A percentile compares a stretch with the other conserved stretches of the same genome.
phyloP scores from a whole-genome alignment of 257 asterid species.

The Thymus quinquecostatus region DNA sequence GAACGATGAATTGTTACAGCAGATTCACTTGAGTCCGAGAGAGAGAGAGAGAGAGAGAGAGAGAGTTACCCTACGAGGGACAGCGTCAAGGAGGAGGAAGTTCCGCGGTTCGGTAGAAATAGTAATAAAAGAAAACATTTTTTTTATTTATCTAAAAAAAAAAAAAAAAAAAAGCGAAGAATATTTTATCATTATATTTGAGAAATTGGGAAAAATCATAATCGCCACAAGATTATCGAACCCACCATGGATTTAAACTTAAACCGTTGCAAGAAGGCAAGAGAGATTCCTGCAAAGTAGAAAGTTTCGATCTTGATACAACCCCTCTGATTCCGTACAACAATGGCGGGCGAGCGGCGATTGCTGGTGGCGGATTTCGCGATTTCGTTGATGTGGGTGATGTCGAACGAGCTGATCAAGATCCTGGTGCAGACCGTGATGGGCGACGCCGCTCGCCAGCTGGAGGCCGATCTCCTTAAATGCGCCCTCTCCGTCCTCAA shows the following conservation, averaged over 20 bases:
- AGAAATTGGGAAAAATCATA: no score
- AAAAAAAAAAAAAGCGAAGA: no score
- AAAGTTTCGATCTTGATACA: no score
- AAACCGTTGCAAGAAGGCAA: background rate
- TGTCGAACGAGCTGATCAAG: constrained; percentile 75
- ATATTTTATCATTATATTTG: no score
- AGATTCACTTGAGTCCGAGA: background rate
- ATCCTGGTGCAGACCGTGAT: constrained; percentile 52
- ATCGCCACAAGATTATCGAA: no score
- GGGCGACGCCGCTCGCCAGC: constrained; percentile 51
- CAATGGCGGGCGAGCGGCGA: constrained; percentile 44
- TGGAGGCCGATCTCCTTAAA: constrained; percentile 57
- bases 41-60: background rate
- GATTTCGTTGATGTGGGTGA: constrained; percentile 83
- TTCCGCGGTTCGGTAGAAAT: no score
- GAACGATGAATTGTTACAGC: background rate
- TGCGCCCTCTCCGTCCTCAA: constrained; percentile 47
- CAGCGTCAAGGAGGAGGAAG: background rate
- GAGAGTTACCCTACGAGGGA: constrained; percentile 28
- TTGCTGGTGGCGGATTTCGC: constrained; percentile 66
- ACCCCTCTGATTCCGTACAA: background rate
- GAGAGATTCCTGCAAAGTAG: constrained; percentile 3
- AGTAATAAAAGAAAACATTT: no score
- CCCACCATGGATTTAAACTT: background rate
- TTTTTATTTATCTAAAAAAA: no score